phyloP scores from a whole-genome alignment of 805 yeast genomes.

The Naumovozyma baii region DNA sequence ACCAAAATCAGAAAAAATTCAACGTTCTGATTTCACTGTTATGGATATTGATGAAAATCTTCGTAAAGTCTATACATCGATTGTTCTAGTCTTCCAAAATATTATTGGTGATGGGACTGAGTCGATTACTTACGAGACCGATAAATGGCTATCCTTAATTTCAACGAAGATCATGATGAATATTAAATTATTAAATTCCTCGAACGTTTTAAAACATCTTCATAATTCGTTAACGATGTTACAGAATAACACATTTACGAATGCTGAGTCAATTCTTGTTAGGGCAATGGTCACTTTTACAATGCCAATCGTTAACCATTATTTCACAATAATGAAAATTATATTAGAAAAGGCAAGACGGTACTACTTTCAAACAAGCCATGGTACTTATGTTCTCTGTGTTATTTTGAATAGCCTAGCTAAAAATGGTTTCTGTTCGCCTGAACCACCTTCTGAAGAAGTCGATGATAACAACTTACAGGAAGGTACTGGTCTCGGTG shows the following conservation, averaged over 20 bases:
- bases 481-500: slow-evolving; percentile 89
- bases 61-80: slow-evolving; percentile 44
- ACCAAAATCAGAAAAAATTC: slow-evolving; percentile 1
- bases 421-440: slow-evolving; percentile 84
- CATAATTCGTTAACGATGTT: slow-evolving; percentile 30
- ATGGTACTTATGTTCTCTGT: slow-evolving; percentile 52
- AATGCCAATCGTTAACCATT: slow-evolving; percentile 54
- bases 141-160: slow-evolving; percentile 54
- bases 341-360: slow-evolving; percentile 37
- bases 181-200: slow-evolving; percentile 36
- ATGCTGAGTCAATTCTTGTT: slow-evolving; percentile 31
- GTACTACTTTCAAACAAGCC: slow-evolving; percentile 46
- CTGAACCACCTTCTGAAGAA: slow-evolving; percentile 61
- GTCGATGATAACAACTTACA: slow-evolving; percentile 56
- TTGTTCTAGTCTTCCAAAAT: slow-evolving; percentile 62
- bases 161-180: slow-evolving; percentile 38
- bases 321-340: slow-evolving; percentile 38
- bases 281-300: slow-evolving; percentile 47
- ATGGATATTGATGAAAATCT: slow-evolving; percentile 39
- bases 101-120: slow-evolving; percentile 32
- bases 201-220: slow-evolving; percentile 31
- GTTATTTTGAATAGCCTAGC: slow-evolving; percentile 51
- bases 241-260: slow-evolving; percentile 31
- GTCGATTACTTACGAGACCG: slow-evolving; percentile 39
- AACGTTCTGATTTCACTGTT: slow-evolving; percentile 7